Evolutionary conservation across 805 yeast genomes (phyloP).

Genomic region (Saturnispora bothae): DNA sequence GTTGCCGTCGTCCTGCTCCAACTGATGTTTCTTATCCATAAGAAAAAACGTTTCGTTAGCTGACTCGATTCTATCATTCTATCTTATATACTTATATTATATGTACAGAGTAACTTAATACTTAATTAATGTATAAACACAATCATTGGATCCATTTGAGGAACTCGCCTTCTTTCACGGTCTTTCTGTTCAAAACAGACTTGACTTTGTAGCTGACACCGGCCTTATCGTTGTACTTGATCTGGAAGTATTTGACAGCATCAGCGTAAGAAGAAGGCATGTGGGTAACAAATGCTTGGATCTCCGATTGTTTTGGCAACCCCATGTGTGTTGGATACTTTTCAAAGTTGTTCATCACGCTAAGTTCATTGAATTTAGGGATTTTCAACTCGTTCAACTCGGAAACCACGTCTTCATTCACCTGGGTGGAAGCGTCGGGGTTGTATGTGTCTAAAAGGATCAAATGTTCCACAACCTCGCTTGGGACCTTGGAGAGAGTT

Average conservation of each 20-base stretch:
- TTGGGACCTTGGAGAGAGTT: conserved; percentile 61
- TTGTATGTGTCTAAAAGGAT: conserved; percentile 19
- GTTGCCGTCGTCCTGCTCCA: neutral
- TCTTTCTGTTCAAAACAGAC: conserved; percentile 49
- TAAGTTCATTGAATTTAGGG: conserved; percentile 24
- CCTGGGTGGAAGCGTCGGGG: conserved; percentile 17
- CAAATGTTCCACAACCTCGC: conserved; percentile 47
- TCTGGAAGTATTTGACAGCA: conserved; percentile 52
- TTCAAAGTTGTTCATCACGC: conserved; percentile 28
- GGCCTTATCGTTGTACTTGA: conserved; percentile 38
- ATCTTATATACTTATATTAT: neutral
- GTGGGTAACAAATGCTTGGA: conserved; percentile 60
- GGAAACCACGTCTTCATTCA: conserved; percentile 13
- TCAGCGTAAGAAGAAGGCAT: conserved; percentile 61
- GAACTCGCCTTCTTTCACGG: conserved; percentile 31
- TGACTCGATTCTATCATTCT: neutral
- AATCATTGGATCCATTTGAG: conserved; percentile 38
- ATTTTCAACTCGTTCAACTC: conserved; percentile 28
- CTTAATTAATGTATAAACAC: conserved; percentile 3
- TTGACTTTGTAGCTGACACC: conserved; percentile 56
- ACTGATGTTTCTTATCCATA: neutral
- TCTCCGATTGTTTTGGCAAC: conserved; percentile 61
- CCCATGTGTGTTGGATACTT: conserved; percentile 58
- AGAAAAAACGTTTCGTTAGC: neutral
- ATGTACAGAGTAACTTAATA: neutral